Evolutionary conservation across 768 basidiomycete species (phyloP), one percentile per base, ranked within the genome.

Genomic region (Nevesoporus exiguus): DNA sequence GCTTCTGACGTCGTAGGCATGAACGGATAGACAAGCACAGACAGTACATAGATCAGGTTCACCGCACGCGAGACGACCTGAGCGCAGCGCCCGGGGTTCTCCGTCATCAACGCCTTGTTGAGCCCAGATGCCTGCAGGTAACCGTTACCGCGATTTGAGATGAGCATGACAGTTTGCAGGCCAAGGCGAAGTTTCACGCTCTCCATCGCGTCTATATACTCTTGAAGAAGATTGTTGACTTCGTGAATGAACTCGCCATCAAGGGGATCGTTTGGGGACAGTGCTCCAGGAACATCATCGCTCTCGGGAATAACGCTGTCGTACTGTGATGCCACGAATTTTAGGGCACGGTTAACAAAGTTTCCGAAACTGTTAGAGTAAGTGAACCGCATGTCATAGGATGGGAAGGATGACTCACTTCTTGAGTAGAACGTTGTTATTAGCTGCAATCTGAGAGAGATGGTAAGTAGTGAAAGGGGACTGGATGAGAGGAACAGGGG

Each of bases 51-150:
- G 69, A 98, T 96, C 61, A 99, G 76, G 74, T 98, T 98, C 70
- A 93, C 72, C 25, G 94, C 90, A 49, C 93, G 86, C 45, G 89
- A 85, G 54, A 98, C 76, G 61, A 98, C 95, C 63, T 90, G 86
- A 3, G 89, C 94, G 63, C 93, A 96, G 54, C 93, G 89, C 52
- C 79, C 77, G 3, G 93, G 92, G 58, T 93, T 79, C 58, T 84
- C 81, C 9, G 81, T 74, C 76, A 96, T 85, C 56, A 98, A 78
- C 7, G 92, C 82, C 71, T 97, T 98, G 79, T 88, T 89, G 51
- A 99, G 82, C 21, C 88, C 88, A 22, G 92, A 88, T 3, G 90
- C 83, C 69, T 97, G 94, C n/a, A 99, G 85, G 74, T 97, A 98
- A 55, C 80, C 81, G 71, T 99, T 99, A 21, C 94, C 97, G 8